A percentile compares a stretch with the other conserved stretches of the same genome.
Conservation (phyloP, 768 basidiomycete genomes). For the Gyrodon lividus region DNA sequence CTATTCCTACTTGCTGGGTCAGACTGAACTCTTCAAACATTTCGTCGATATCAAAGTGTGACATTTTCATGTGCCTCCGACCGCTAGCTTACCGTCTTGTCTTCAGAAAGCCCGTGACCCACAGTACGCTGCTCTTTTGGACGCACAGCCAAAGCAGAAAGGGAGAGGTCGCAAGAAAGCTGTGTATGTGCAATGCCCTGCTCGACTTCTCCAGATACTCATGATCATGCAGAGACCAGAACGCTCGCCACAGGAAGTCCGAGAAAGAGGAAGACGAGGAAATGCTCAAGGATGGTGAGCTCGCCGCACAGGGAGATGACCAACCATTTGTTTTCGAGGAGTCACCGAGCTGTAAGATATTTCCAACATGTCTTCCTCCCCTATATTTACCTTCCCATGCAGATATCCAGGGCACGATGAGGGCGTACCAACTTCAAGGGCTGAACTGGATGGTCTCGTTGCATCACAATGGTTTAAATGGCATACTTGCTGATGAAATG, state of each 20-base stretch:
- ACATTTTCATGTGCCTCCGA: neutral
- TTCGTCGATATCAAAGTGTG: conserved; percentile 94
- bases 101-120: conserved; percentile 83
- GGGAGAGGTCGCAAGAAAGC: conserved; percentile 85
- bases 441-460: conserved; percentile 97
- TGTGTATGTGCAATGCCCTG: conserved; percentile 42
- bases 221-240: conserved; percentile 56
- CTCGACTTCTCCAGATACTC: neutral
- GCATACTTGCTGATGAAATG: conserved; percentile 98
- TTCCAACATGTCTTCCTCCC: neutral
- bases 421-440: conserved; percentile 93
- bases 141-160: conserved; percentile 82
- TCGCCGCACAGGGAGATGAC: conserved; percentile 77
- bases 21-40: conserved; percentile 97
- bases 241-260: conserved; percentile 84
- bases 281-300: conserved; percentile 81
- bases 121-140: conserved; percentile 86
- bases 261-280: conserved; percentile 99
- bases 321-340: conserved; percentile 94
- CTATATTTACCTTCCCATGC: conserved; percentile 8
- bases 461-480: conserved; percentile 94
- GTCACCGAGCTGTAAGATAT: conserved; percentile 75
- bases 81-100: neutral
- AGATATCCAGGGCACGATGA: conserved; percentile 91
- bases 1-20: conserved; percentile 95